Base-by-base conservation (phyloP, 1,284 basidiomycete species). In the Rhodotorula sp. region DNA sequence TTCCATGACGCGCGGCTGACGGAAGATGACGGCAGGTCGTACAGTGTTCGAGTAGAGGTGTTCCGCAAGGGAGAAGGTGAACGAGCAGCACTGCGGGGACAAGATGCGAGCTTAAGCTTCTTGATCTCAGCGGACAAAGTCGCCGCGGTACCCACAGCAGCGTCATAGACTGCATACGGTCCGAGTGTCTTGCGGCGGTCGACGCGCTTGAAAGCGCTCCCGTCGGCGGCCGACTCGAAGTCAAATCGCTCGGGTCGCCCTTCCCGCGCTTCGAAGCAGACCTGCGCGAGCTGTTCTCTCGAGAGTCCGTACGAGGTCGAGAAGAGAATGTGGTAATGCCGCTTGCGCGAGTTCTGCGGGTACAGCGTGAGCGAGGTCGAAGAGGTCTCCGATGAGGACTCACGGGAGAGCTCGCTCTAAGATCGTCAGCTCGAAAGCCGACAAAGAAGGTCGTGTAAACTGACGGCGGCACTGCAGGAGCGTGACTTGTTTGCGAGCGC, bases 371-470 rank as follows among this genome's bases (percentile, higher is more conserved):
- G 27, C 1, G 76, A 19, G 8, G 32, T 29, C 27, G 52, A 59
- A 59, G 0, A 73, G 73, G 15, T 29, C 44, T 8, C 44, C 10
- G 48, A 58, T 52, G 49, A 59, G 53, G 52, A 64, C 62, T 36
- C 52, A 70, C 61, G 17, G 44, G 51, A 4, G 66, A 36, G 22
- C 47, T 32, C 15, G 63, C 52, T 19, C 64, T 56, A 15, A 69
- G 79, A 5, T 82, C 59, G 62, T 81, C 79, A 39, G 78, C 78
- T 15, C 81, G 72, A 6, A 81, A 78, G 6, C 81, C 92, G 29
- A 93, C 79, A 79, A 90, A 91, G 79, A 93, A 92, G 0, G 87
- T 91, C 0, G 90, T 93, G 64, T 86, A 86, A 5, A 86, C 86
- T 8, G 84, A 84, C 3, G 89, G 86, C n/a, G 88, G 82, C 8